Evolutionary conservation across 2,329 filamentous ascomycete genomes (phyloP).

Genomic region (Colletotrichum sansevieriae): DNA sequence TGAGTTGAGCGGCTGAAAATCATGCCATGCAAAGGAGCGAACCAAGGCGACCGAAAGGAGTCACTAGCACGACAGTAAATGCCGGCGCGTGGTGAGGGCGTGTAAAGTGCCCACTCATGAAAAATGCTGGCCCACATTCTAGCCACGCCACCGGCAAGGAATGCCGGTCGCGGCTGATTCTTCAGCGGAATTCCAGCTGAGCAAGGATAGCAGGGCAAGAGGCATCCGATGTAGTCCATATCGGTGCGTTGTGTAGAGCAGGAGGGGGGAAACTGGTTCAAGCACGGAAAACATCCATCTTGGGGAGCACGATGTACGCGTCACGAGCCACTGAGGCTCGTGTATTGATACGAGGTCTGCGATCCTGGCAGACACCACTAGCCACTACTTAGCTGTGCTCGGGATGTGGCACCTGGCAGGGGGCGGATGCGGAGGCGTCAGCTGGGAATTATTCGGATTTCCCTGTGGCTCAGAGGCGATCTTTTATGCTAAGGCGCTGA

Average conservation of each 20-base stretch:
- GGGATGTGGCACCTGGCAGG: slow-evolving; percentile 22
- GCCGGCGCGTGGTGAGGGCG: slow-evolving; percentile 22
- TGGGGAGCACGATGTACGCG: slow-evolving; percentile 29
- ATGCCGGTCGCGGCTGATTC: slow-evolving; percentile 35
- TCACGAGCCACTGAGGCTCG: slow-evolving; percentile 33
- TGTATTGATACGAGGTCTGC: slow-evolving; percentile 18
- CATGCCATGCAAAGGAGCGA: slow-evolving; percentile 28
- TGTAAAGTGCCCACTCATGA: slow-evolving; percentile 34
- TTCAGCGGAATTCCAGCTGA: slow-evolving; percentile 25
- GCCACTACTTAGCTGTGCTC: slow-evolving; percentile 34
- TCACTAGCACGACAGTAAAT: slow-evolving; percentile 16
- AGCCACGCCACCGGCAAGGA: slow-evolving; percentile 24
- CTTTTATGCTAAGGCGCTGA: slow-evolving; percentile 35
- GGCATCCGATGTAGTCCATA: slow-evolving; percentile 33
- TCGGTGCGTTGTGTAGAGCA: slow-evolving; percentile 22
- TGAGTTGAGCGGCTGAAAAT: slow-evolving; percentile 38
- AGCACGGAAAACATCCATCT: slow-evolving; percentile 14
- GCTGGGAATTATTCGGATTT: slow-evolving; percentile 28
- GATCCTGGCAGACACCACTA: slow-evolving; percentile 26
- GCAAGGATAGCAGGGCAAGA: slow-evolving; percentile 31
- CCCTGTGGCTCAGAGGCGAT: slow-evolving; percentile 41
- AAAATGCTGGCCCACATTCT: slow-evolving; percentile 32
- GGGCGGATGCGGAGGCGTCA: slow-evolving; percentile 30
- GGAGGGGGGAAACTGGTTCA: slow-evolving; percentile 8
- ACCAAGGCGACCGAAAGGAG: slow-evolving; percentile 1